Percentiles rank a stretch among this genome's conserved stretches.
These are phyloP conservation scores for Asterophora parasitica DNA, from an alignment of 768 basidiomycete species.

Conservation along the genomic window DNA sequence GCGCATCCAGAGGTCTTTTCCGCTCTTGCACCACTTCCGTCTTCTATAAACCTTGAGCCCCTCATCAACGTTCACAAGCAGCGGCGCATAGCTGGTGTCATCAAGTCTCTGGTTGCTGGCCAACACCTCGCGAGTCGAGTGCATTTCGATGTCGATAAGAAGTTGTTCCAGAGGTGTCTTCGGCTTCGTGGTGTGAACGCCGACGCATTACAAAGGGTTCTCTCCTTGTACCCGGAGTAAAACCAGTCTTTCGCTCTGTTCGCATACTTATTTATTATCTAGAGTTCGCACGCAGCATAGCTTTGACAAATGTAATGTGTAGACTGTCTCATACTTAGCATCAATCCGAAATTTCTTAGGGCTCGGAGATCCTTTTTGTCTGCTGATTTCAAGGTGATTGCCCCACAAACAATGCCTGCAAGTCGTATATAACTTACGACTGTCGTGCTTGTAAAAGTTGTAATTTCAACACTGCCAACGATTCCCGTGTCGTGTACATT, in stretches of 20 bases:
- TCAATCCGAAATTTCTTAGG: neutral
- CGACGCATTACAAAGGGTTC: conserved; percentile 46
- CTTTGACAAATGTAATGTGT: conserved; percentile 11
- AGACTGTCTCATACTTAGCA: neutral
- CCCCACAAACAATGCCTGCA: no score
- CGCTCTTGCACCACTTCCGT: conserved; percentile 63
- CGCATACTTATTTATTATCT: conserved; percentile 15
- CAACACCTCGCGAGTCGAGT: conserved; percentile 78
- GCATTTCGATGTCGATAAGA: conserved; percentile 67
- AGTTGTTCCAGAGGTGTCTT: conserved; percentile 71
- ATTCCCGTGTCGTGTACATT: no score
- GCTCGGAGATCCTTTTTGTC: neutral
- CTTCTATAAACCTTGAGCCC: conserved; percentile 78
- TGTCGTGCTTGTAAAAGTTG: no score
- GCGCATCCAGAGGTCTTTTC: conserved; percentile 79
- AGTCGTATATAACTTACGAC: no score
- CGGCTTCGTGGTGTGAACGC: conserved; percentile 61
- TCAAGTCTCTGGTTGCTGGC: conserved; percentile 75
- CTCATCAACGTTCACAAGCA: conserved; percentile 90
- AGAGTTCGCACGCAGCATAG: conserved; percentile 10
- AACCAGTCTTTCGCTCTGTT: conserved; percentile 10
- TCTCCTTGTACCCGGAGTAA: conserved; percentile 24
- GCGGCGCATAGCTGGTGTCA: conserved; percentile 71
- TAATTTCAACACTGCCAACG: no score
- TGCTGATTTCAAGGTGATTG: no score